These are phyloP conservation scores for Crucihimalaya himalaica DNA, from an alignment of 345 rosid species.

Conservation along the genomic window DNA sequence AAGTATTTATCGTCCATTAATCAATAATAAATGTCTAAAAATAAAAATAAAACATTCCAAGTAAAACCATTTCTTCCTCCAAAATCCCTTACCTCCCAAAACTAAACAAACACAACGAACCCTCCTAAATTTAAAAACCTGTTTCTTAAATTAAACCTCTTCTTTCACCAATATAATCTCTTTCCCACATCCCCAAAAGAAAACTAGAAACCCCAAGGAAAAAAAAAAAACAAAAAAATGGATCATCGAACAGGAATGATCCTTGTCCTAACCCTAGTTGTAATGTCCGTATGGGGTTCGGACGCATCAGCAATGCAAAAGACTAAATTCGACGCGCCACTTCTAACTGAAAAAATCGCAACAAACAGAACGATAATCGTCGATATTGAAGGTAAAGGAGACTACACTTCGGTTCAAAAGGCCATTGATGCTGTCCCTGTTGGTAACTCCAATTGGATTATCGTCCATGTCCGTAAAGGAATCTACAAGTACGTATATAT, in stretches of 20 bases:
- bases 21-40: slow-evolving; percentile 21
- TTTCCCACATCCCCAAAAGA: slow-evolving; percentile 12
- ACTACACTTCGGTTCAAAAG: slow-evolving; percentile 65
- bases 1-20: slow-evolving; percentile 25
- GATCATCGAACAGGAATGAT: slow-evolving; percentile 27
- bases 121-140: slow-evolving; percentile 31
- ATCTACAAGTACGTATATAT: slow-evolving; percentile 57
- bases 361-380: slow-evolving; percentile 72
- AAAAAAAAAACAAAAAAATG: not conserved
- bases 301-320: slow-evolving; percentile 39
- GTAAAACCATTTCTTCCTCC: slow-evolving; percentile 17
- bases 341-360: slow-evolving; percentile 67
- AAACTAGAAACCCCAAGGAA: slow-evolving; percentile 23
- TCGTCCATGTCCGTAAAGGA: slow-evolving; percentile 86
- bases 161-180: slow-evolving; percentile 35
- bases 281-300: slow-evolving; percentile 21
- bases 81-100: slow-evolving; percentile 33
- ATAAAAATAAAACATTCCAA: slow-evolving; percentile 12
- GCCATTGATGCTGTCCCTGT: slow-evolving; percentile 77
- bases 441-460: slow-evolving; percentile 67
- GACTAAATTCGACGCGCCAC: slow-evolving; percentile 54
- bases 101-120: slow-evolving; percentile 36
- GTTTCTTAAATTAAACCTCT: slow-evolving; percentile 39
- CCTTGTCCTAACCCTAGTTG: slow-evolving; percentile 33
- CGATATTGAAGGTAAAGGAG: slow-evolving; percentile 78